Percentiles rank a stretch among this genome's conserved stretches.
These are phyloP conservation scores for Chrysanthemum makinoi DNA, from an alignment of 129 eudicot genomes.

Conservation along the genomic window DNA sequence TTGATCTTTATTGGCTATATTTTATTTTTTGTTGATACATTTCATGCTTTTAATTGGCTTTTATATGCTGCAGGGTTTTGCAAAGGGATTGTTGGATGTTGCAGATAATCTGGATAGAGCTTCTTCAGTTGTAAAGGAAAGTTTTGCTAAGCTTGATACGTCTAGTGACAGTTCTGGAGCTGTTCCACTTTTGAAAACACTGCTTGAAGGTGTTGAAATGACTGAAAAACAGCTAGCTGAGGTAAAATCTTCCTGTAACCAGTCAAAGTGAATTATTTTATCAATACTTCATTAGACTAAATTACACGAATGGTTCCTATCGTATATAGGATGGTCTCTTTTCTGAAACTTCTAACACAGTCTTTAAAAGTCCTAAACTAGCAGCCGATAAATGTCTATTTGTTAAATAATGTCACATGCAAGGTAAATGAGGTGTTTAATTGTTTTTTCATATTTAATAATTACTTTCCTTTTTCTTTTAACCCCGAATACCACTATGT, in stretches of 20 bases:
- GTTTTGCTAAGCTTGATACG: conserved; percentile 71
- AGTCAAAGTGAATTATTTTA: not conserved
- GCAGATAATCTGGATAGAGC: conserved; percentile 88
- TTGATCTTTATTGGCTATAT: not conserved
- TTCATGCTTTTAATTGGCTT: conserved; percentile 6
- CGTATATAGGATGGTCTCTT: no score
- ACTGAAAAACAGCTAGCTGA: conserved; percentile 82
- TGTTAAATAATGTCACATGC: no score
- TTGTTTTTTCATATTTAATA: not conserved
- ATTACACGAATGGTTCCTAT: no score
- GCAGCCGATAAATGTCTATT: no score
- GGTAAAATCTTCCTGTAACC: conserved; percentile 38
- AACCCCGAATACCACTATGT: no score
- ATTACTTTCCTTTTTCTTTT: no score
- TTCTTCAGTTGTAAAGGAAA: conserved; percentile 73
- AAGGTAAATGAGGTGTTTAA: not conserved
- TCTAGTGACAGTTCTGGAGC: conserved; percentile 73
- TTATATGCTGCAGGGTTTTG: conserved; percentile 69
- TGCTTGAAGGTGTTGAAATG: conserved; percentile 94
- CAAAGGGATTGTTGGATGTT: conserved; percentile 81
- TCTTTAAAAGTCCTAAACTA: no score
- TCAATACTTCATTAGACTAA: no score
- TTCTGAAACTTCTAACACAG: no score
- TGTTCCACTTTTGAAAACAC: conserved; percentile 73
- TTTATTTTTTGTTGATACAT: not conserved